Base-by-base conservation (phyloP, 345 rosid genomes). In the Salix caprea region DNA sequence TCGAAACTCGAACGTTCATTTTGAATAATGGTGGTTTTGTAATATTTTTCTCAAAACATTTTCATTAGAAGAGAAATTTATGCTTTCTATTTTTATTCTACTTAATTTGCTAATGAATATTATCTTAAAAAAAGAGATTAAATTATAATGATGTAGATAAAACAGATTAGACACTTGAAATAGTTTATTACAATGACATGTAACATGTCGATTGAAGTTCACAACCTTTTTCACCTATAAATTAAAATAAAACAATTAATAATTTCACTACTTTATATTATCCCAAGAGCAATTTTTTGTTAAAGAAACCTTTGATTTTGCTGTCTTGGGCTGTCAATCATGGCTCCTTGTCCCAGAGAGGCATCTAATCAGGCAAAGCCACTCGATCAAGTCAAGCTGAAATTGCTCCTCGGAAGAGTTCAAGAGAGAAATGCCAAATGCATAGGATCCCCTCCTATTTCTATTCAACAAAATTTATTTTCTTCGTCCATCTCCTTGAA, bases 251-350 rank as follows among this genome's bases (percentile, higher is more conserved):
- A 6, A 30, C 32, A 30, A 30, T 30, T 30, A 30, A 30, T 30
- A 52, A 52, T 19, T 52, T 19, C 23, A 18, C 2, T 52, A 52
- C 60, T 54, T 54, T 54, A 54, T 54, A 24, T 54, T 54, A 54
- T 54, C 62, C 15, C 5, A 3, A n/a, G 3, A 56, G 28, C 62
- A 9, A 56, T n/a, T n/a, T 32, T 65, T 74, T n/a, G 39, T 74
- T 16, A 5, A 60, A 36, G 18, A 54, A 69, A 42, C 30, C 18
- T 44, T n/a, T n/a, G 62, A 66, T 34, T 21, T 36, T 2, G 19
- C 40, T 14, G 69, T 18, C 46, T 18, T 66, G 9, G 84, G 80
- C 69, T 72, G 84, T 80, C 73, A 72, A 32, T 69, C 85, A 62
- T 65, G 64, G 52, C 3, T 24, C 54, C n/a, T 39, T 39, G 65